A percentile compares a stretch with the other conserved stretches of the same genome.
Evolutionary conservation across 2,329 filamentous ascomycete genomes (phyloP).

Genomic region (Zarea fungicola): DNA sequence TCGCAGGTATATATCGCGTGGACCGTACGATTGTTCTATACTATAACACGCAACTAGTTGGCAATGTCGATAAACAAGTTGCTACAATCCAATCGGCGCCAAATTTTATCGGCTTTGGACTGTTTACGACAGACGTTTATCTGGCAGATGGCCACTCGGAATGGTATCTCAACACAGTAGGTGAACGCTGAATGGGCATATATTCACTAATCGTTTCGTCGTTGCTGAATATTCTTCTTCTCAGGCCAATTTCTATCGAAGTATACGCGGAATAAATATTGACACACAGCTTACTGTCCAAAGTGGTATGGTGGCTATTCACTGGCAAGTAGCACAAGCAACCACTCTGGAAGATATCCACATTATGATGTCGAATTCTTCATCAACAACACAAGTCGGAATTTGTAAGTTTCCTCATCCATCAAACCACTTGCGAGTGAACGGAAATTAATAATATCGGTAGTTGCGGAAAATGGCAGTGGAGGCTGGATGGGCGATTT

Average conservation of each 20-base stretch:
- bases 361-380: conserved; percentile 4
- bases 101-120: not conserved
- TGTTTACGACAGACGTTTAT: not conserved
- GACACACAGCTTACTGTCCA: not conserved
- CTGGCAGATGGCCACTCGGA: not conserved
- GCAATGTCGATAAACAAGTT: conserved; percentile 29
- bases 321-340: conserved; percentile 11
- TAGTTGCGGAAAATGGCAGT: conserved; percentile 9
- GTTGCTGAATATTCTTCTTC: not conserved
- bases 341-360: conserved; percentile 6
- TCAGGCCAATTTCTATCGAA: conserved; percentile 6
- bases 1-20: conserved; percentile 16
- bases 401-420: conserved; percentile 11
- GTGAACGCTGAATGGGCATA: not conserved
- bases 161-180: not conserved
- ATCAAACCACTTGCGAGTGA: not conserved
- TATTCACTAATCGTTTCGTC: not conserved
- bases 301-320: conserved; percentile 16
- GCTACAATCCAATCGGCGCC: not conserved
- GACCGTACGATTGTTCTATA: conserved; percentile 13
- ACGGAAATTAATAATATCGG: too few species aligned
- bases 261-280: conserved; percentile 9
- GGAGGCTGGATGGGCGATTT: conserved; percentile 7
- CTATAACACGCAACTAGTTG: conserved; percentile 18
- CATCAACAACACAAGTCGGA: not conserved